A percentile compares a stretch with the other conserved stretches of the same genome.
These are phyloP conservation scores for Auricularia auricula-judae DNA, from an alignment of 768 basidiomycete species.

Conservation along the genomic window DNA sequence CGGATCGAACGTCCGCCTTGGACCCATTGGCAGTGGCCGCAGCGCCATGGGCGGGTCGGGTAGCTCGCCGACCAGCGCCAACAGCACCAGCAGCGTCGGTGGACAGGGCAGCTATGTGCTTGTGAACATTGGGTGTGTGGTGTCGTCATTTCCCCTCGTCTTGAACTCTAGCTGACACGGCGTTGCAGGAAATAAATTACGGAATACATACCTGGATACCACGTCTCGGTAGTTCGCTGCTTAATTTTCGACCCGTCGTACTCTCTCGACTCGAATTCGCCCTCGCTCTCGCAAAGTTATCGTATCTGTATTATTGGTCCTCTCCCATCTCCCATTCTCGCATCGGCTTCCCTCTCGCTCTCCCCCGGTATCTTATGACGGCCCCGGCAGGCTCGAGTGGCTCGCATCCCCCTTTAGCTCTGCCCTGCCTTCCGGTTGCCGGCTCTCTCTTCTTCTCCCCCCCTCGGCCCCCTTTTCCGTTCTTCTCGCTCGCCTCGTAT, in stretches of 20 bases:
- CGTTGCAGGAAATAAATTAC: neutral
- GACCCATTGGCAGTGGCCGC: neutral
- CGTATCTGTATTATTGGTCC: neutral
- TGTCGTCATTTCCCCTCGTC: too few species aligned
- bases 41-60: neutral
- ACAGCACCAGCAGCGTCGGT: neutral
- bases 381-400: neutral
- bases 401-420: too few species aligned
- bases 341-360: neutral
- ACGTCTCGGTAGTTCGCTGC: neutral
- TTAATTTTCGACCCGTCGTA: neutral
- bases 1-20: neutral
- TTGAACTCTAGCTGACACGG: too few species aligned
- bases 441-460: too few species aligned
- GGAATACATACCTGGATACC: neutral
- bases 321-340: neutral
- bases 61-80: neutral
- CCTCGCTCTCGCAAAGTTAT: neutral
- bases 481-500: too few species aligned
- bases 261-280: neutral
- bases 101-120: neutral
- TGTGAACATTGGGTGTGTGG: neutral
- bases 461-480: too few species aligned
- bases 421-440: too few species aligned
- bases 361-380: neutral